Evolutionary conservation across 805 yeast genomes (phyloP).

Genomic region (Debaryomyces maramus): DNA sequence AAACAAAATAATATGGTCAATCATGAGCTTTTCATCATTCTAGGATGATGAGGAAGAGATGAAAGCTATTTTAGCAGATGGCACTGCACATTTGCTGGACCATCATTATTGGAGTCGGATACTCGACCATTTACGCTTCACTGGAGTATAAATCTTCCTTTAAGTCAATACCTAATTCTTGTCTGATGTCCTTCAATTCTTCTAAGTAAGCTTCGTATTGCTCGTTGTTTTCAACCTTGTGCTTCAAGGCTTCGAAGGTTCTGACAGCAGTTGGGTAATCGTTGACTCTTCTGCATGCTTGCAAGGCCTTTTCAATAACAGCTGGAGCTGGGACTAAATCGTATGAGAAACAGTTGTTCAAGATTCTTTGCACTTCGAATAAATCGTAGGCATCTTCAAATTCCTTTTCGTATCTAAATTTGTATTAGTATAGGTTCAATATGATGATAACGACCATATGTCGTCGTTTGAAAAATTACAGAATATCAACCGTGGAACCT

Average conservation of each 20-base stretch:
- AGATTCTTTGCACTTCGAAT: conserved; percentile 70
- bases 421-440: conserved; percentile 25
- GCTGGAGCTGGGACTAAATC: conserved; percentile 98
- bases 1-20: not conserved
- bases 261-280: conserved; percentile 98
- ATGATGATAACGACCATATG: too few relatives aligned
- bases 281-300: conserved; percentile 98
- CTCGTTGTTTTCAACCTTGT: conserved; percentile 90
- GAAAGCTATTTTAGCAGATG: too few relatives aligned
- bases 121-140: conserved; percentile 27
- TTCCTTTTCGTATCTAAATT: conserved; percentile 80
- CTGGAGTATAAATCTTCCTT: conserved; percentile 76
- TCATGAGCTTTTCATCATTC: not conserved
- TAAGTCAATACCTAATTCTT: conserved; percentile 89
- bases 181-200: conserved; percentile 87
- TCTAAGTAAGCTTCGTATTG: conserved; percentile 96
- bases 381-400: conserved; percentile 64
- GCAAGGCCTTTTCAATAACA: conserved; percentile 91
- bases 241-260: conserved; percentile 95
- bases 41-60: too few relatives aligned
- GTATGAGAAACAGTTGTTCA: conserved; percentile 97
- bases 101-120: too few relatives aligned
- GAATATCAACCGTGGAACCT: too few relatives aligned
- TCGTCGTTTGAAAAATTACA: too few relatives aligned
- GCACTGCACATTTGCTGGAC: too few relatives aligned